Evolutionary conservation across 2,329 filamentous ascomycete genomes (phyloP).

Genomic region (Zalaria sp.): DNA sequence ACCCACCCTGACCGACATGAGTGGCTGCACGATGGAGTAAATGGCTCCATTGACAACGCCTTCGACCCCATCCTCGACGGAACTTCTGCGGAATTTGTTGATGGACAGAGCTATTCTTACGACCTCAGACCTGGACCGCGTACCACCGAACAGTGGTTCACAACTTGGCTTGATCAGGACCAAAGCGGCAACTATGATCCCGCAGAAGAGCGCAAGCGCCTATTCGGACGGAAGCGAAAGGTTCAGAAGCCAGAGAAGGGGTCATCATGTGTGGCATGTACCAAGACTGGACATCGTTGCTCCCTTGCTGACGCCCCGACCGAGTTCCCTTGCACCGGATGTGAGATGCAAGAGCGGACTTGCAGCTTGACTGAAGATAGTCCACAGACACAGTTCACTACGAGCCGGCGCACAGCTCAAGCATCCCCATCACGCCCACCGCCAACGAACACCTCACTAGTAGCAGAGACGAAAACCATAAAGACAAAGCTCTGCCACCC

Average conservation of each 20-base stretch:
- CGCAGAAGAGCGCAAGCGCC: constrained; percentile 3
- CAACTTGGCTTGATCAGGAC: constrained; percentile 21
- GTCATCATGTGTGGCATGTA: background rate
- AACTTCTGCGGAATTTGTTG: no score
- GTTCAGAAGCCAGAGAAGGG: background rate
- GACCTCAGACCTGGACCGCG: constrained; percentile 8
- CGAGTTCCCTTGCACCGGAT: background rate
- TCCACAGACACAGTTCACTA: background rate
- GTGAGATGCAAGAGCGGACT: background rate
- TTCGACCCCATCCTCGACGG: no score
- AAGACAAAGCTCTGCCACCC: constrained; percentile 26
- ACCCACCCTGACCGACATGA: no score
- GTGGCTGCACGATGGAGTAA: no score
- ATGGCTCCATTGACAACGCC: no score
- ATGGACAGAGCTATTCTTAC: constrained; percentile 1
- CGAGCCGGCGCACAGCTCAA: background rate
- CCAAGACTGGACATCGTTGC: background rate
- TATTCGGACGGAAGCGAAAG: background rate
- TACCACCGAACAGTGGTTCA: constrained; percentile 2
- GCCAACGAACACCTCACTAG: background rate
- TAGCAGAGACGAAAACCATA: constrained; percentile 10
- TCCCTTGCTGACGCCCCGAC: background rate
- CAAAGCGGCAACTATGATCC: constrained; percentile 21
- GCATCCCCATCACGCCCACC: background rate
- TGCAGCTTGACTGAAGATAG: background rate